Percentiles rank a stretch among this genome's conserved stretches.
Conservation (phyloP, 2,329 filamentous ascomycete genomes). For the Colletotrichum aenigma region DNA sequence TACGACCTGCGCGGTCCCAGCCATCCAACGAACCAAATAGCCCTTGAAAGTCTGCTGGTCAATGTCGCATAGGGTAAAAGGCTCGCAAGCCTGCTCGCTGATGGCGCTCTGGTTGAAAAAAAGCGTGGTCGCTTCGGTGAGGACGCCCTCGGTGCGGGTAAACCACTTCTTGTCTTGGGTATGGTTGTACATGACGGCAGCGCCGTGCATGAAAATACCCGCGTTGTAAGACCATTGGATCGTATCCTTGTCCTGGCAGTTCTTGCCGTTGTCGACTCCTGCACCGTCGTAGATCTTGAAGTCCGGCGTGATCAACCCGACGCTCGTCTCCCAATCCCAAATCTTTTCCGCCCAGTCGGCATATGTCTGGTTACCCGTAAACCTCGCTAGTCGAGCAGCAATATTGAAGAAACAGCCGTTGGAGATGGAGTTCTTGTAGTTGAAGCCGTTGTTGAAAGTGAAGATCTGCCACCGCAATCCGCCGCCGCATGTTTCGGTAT, state of each 20-base stretch:
- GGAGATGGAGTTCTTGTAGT: constrained; percentile 72
- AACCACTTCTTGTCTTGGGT: constrained; percentile 60
- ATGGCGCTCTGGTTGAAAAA: constrained; percentile 65
- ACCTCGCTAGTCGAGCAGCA: constrained; percentile 73
- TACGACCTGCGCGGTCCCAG: constrained; percentile 57
- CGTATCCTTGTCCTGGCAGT: constrained; percentile 57
- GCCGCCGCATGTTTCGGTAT: constrained; percentile 68
- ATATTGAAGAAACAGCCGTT: constrained; percentile 75
- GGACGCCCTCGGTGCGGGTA: constrained; percentile 61
- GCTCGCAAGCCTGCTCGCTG: constrained; percentile 72
- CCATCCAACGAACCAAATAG: constrained; percentile 72
- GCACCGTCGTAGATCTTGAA: constrained; percentile 60
- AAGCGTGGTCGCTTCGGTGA: constrained; percentile 51
- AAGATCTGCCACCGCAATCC: constrained; percentile 89
- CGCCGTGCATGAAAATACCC: constrained; percentile 67
- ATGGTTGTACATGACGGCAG: constrained; percentile 67
- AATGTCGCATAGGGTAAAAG: constrained; percentile 62
- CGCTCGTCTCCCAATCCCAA: constrained; percentile 67
- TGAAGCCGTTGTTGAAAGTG: constrained; percentile 73
- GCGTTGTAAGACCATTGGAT: constrained; percentile 75
- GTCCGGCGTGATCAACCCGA: constrained; percentile 60
- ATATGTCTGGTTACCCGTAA: constrained; percentile 82
- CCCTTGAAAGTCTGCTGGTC: constrained; percentile 81
- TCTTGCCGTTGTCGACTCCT: constrained; percentile 37
- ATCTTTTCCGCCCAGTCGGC: constrained; percentile 74